Evolutionary conservation across 768 basidiomycete species (phyloP), one percentile per base, ranked within the genome.

Genomic region (Boletus eberwhitei): DNA sequence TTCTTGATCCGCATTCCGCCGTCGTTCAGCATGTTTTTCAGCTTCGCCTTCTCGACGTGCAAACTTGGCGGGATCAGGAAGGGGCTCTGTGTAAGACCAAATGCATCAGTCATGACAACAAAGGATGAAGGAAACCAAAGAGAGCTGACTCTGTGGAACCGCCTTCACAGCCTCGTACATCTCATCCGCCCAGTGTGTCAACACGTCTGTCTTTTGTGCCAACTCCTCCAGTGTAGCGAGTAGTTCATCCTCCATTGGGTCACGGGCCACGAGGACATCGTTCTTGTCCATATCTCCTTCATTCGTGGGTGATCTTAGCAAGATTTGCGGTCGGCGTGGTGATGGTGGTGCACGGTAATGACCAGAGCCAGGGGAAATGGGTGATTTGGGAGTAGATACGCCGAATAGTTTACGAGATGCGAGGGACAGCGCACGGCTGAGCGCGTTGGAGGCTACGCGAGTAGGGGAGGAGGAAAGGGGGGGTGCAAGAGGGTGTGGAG

Each of bases 141-240:
- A 31, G 24, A 53, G 79, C 89, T 38, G 61, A 92, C 89, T 91
- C 71, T 90, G 86, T 21, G 91, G 89, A 35, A 90, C 77, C 16
- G 85, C 87, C 69, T 92, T 92, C 26, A 93, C 88, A 64, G 84
- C 86, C 62, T 91, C 90, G 63, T 91, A 90, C 82, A 97, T 87
- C 77, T 93, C 89, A 60, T 98, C 96, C 21, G 90, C 97, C 84
- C 94, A 96, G 57, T 90, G 87, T 53, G 90, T 89, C 54, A 98
- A 74, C 49, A 95, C 93, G 56, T 90, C 86, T 34, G 96, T 96
- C 79, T 98, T 99, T 78, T 97, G 92, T 34, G 95, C 96, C 4
- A 95, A 75, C 59, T 95, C 90, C 66, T 98, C 96, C 40, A 98
- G 74, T 19, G 74, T 70, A 3, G 77, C 82, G n/a, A 97, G 73